Evolutionary conservation across 306 rosid species (phyloP), one percentile per base, ranked within the genome.

Genomic region (Psophocarpus tetragonolobus): DNA sequence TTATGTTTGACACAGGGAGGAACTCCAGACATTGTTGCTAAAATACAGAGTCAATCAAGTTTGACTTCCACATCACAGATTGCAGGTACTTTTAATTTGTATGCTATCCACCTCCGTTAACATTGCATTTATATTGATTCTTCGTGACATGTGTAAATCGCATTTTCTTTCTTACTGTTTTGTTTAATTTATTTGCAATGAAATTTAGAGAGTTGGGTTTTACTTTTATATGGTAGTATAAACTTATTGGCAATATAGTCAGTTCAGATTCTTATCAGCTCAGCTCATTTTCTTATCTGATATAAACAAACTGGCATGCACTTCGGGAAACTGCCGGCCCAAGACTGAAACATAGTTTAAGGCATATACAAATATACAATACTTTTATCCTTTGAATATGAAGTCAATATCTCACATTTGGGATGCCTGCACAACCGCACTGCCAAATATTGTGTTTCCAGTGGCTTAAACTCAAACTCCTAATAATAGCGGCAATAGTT

Each of bases 11-110:
- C 54, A 8, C 47, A 94, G 97, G 86, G 84, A 29, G 92, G 92
- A 74, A 74, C 91, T 77, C 74, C 92, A 1, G 91, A 88, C 63
- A 66, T 53, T 72, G 87, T 71, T 77, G 87, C 90, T 48, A 87
- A 78, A 85, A 53, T 82, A 65, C 87, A 81, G 68, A 83, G 71
- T 69, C 90, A 89, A 66, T 67, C 79, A 38, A 75, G 84, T 88
- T 41, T 79, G 60, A 80, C 91, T 65, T 85, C 87, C 45, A 13
- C 78, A 7, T 75, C 89, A 4, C 91, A 81, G n/a, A 69, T 35
- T 83, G 87, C 85, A 90, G 96, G 97, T 88, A 68, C 36, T 80
- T 77, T 65, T 29, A 35, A 69, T 38, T 71, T 30, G 21, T 53
- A 11, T 45, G 32, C 44, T 61, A 23, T 26, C 53, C 39, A 20